Evolutionary conservation across 495 filamentous ascomycete genomes (phyloP).

Genomic region (Barbatosphaeria neglecta): DNA sequence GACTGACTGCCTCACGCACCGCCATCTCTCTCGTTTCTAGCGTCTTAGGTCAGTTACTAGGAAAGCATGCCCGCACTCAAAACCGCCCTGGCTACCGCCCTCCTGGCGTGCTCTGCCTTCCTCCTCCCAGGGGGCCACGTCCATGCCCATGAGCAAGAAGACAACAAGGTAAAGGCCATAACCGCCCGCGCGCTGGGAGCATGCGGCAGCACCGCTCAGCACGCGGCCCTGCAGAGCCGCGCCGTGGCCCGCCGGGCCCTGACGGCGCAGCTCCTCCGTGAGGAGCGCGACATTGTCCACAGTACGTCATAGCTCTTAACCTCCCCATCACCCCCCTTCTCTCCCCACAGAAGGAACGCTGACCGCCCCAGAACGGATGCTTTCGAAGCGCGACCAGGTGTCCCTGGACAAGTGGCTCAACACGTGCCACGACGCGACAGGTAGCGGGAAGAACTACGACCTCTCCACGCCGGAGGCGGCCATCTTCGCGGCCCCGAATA

Average conservation of each 20-base stretch:
- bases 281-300: conserved; percentile 35
- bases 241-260: conserved; percentile 23
- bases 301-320: too few relatives aligned
- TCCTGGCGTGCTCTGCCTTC: conserved; percentile 11
- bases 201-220: conserved; percentile 14
- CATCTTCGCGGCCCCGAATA: conserved; percentile 35
- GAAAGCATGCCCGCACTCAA: neutral
- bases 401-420: conserved; percentile 14
- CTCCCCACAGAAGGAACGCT: neutral
- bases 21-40: too few relatives aligned
- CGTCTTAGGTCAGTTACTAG: too few relatives aligned
- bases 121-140: conserved; percentile 16
- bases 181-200: conserved; percentile 16
- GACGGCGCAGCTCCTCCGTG: conserved; percentile 29
- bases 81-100: conserved; percentile 6
- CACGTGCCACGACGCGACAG: conserved; percentile 8
- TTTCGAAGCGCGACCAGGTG: conserved; percentile 13
- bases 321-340: neutral
- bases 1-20: too few relatives aligned
- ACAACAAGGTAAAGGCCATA: conserved; percentile 21
- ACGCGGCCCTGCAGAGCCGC: conserved; percentile 19
- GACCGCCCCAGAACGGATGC: conserved; percentile 10
- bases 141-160: conserved; percentile 21
- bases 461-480: neutral
- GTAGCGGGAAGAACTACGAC: neutral